Evolutionary conservation across 129 eudicot genomes (phyloP), one percentile per base, ranked within the genome.

Genomic region (sunflower (Helianthus annuus)): DNA sequence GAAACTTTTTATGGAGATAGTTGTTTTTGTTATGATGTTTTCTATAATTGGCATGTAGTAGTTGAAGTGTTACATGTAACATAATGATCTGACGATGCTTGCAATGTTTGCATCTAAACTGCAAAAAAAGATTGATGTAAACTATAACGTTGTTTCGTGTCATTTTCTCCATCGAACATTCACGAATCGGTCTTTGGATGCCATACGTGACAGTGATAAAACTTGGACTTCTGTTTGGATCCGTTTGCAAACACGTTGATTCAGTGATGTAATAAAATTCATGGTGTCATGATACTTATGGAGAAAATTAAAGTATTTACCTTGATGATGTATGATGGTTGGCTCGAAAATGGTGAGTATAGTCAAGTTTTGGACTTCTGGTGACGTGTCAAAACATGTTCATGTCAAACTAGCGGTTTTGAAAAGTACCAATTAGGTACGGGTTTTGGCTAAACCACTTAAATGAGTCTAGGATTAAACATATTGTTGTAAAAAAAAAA

Each of bases 21-120:
- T 58, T 29, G 15, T 27, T 56, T 42, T 24, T 17, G 49, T 49
- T 58, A 1, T 24, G 29, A 71, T 57, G 27, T 27, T 44, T 71
- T 44, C 46, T 58, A 42, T 27, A 44, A 27, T n/a, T 13, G 5
- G 4, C 3, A 39, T 73, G 61, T 71, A 46, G 27, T n/a, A 22
- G 58, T 66, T 45, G 42, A 14, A 76, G 17, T 29, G 54, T 62
- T 73, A 60, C 32, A 48, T 79, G 59, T n/a, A 48, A 71, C 54
- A 56, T 12, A 24, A 38, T 13, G 24, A 56, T 56, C 42, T 49
- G 46, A 55, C 40, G 55, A 39, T 70, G 40, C 32, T 60, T 57
- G 9, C 16, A 9, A 58, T 71, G 32, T 58, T 42, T 24, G 68
- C 36, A 59, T 60, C 16, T 45, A 59, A 4, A 67, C 13, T 42